Evolutionary conservation across 2,329 filamentous ascomycete genomes (phyloP).

Genomic region (Ascomycota sp.): DNA sequence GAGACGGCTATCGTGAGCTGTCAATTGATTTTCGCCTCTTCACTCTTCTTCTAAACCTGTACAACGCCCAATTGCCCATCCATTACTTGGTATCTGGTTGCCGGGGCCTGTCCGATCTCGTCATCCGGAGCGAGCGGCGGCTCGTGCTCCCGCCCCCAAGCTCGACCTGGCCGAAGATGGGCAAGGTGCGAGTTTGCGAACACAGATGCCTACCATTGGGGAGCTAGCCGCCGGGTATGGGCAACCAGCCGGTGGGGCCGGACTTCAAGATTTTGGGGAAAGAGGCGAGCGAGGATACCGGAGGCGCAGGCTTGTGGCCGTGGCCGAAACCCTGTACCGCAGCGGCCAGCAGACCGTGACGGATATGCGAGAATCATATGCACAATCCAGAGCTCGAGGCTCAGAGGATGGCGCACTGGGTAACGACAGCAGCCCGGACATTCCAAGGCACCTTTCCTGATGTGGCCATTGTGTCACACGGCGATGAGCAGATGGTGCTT

Average conservation of each 20-base stretch:
- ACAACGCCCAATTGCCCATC: too few relatives aligned
- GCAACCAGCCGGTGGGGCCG: conserved; percentile 7
- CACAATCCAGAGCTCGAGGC: conserved; percentile 23
- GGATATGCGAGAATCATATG: conserved; percentile 38
- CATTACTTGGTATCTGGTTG: too few relatives aligned
- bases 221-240: conserved; percentile 10
- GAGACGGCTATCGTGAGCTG: too few relatives aligned
- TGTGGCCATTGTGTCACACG: conserved; percentile 57
- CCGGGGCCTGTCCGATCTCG: too few relatives aligned
- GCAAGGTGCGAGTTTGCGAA: conserved; percentile 10
- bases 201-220: conserved; percentile 9
- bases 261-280: conserved; percentile 6
- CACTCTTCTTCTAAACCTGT: too few relatives aligned
- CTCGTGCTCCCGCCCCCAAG: too few relatives aligned
- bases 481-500: conserved; percentile 79
- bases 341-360: conserved; percentile 35
- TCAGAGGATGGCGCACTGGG: conserved; percentile 10
- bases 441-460: conserved; percentile 70
- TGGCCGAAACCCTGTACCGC: conserved; percentile 36
- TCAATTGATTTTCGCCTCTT: too few relatives aligned
- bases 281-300: conserved; percentile 45
- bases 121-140: too few relatives aligned
- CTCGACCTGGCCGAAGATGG: conserved; percentile 6
- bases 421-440: conserved; percentile 17
- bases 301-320: conserved; percentile 53